Conservation (phyloP, 768 basidiomycete genomes). For the Phanerodontia chrysosporium region DNA sequence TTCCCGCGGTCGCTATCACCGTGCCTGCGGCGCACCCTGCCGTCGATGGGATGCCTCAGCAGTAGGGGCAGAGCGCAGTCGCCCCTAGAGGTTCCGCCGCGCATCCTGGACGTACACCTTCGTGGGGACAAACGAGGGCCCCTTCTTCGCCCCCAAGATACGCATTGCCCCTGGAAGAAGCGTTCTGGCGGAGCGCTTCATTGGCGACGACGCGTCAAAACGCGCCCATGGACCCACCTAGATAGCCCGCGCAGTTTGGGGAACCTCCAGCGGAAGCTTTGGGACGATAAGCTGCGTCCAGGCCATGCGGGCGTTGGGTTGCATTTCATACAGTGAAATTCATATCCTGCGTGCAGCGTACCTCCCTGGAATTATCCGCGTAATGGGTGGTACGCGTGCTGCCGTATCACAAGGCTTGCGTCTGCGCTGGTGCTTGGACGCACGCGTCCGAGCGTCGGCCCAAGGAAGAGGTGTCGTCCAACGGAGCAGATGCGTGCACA, state of each 20-base stretch:
- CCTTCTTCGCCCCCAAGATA: background rate
- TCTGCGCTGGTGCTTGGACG: background rate
- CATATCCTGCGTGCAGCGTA: background rate
- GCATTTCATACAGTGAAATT: background rate
- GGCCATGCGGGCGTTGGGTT: background rate
- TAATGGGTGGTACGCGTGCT: background rate
- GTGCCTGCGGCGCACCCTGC: background rate
- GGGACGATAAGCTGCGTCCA: background rate
- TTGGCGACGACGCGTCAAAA: background rate
- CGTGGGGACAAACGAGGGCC: background rate
- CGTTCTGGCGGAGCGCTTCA: background rate
- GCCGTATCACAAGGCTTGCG: background rate
- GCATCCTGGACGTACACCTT: background rate
- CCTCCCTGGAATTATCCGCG: background rate
- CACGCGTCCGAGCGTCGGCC: too few species aligned
- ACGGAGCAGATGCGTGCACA: too few species aligned
- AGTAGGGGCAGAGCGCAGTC: background rate
- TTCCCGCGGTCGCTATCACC: background rate
- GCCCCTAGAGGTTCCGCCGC: background rate
- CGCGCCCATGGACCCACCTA: background rate
- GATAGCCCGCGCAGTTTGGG: background rate
- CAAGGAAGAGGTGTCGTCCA: too few species aligned
- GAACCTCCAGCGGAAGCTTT: background rate
- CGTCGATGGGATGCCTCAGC: background rate
- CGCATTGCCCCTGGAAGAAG: background rate